phyloP scores from a whole-genome alignment of 208 protist species.

The Leptomonas pyrrhocoris region DNA sequence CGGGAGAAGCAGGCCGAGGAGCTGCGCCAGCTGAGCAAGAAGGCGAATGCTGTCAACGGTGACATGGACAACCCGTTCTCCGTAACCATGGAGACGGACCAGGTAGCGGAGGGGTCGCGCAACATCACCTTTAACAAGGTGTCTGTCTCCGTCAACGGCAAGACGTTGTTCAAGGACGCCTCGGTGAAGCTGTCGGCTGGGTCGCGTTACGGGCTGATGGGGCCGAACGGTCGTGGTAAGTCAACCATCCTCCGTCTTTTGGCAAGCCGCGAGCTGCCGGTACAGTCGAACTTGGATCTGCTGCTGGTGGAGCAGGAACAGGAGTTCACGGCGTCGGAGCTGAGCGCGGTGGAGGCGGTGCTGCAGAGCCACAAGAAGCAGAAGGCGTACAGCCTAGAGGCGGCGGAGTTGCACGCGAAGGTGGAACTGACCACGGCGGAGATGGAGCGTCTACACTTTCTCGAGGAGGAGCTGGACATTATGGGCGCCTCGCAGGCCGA shows the following conservation, averaged over 20 bases:
- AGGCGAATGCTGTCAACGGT: slow-evolving; percentile 66
- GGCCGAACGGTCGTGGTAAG: slow-evolving; percentile 96
- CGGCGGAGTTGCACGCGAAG: slow-evolving; percentile 65
- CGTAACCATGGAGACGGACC: slow-evolving; percentile 67
- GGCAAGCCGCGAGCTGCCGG: slow-evolving; percentile 74
- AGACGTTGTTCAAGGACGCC: slow-evolving; percentile 84
- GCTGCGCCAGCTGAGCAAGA: slow-evolving; percentile 50
- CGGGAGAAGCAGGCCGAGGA: slow-evolving; percentile 59
- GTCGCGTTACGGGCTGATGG: slow-evolving; percentile 95
- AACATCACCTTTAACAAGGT: slow-evolving; percentile 89
- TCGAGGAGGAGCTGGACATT: slow-evolving; percentile 93
- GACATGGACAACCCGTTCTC: slow-evolving; percentile 85
- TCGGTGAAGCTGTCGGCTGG: slow-evolving; percentile 84
- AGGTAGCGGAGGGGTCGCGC: slow-evolving; percentile 67
- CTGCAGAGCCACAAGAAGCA: slow-evolving; percentile 93
- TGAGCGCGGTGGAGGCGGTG: slow-evolving; percentile 85
- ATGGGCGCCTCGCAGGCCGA: slow-evolving; percentile 93
- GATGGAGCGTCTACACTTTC: slow-evolving; percentile 77
- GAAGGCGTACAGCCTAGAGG: slow-evolving; percentile 77
- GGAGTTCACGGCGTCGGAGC: slow-evolving; percentile 83
- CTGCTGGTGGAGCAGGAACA: slow-evolving; percentile 98
- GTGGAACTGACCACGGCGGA: slow-evolving; percentile 63
- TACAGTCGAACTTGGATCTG: slow-evolving; percentile 93
- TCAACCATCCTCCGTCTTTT: slow-evolving; percentile 94
- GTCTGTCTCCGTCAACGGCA: slow-evolving; percentile 84